A percentile compares a stretch with the other conserved stretches of the same genome.
Conservation (phyloP, 2,329 filamentous ascomycete genomes). For the Didymella segeticola region DNA sequence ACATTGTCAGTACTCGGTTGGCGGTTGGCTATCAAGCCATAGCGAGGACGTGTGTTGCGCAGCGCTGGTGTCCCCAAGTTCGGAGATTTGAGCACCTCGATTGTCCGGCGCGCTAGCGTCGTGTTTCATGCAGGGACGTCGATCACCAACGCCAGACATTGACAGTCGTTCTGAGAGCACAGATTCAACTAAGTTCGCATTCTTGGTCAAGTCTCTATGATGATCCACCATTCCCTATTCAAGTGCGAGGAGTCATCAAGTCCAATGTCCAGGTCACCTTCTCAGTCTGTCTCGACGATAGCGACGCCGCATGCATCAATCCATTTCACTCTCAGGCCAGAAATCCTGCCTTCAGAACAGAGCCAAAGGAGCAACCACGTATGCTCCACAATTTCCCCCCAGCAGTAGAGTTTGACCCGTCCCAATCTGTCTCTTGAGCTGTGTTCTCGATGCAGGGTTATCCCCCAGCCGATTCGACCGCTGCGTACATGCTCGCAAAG, state of each 20-base stretch:
- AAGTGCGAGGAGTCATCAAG: not conserved
- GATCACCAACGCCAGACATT: conserved; percentile 5
- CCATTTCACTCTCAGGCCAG: conserved; percentile 68
- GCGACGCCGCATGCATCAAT: conserved; percentile 66
- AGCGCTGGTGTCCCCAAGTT: conserved; percentile 2
- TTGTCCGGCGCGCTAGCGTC: conserved; percentile 14
- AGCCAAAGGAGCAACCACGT: conserved; percentile 78
- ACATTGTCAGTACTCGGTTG: conserved; percentile 24
- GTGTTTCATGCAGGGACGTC: conserved; percentile 22
- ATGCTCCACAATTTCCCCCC: conserved; percentile 75
- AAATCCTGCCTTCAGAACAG: conserved; percentile 69
- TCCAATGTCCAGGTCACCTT: not conserved
- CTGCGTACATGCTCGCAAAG: conserved; percentile 65
- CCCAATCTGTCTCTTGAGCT: conserved; percentile 35
- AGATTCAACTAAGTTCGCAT: too few species aligned
- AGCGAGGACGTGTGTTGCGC: conserved; percentile 5
- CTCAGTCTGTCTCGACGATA: conserved; percentile 60
- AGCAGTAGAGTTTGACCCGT: conserved; percentile 73
- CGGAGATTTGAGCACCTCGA: conserved; percentile 21
- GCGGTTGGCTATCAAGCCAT: conserved; percentile 4
- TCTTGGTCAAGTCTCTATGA: too few species aligned
- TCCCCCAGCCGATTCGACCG: conserved; percentile 71
- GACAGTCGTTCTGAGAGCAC: too few species aligned
- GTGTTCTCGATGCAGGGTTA: conserved; percentile 59
- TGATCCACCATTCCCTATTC: not conserved